Percentiles rank a stretch among this genome's conserved stretches.
Evolutionary conservation across 2,329 filamentous ascomycete genomes (phyloP).

Genomic region (Penicillium olsonii): DNA sequence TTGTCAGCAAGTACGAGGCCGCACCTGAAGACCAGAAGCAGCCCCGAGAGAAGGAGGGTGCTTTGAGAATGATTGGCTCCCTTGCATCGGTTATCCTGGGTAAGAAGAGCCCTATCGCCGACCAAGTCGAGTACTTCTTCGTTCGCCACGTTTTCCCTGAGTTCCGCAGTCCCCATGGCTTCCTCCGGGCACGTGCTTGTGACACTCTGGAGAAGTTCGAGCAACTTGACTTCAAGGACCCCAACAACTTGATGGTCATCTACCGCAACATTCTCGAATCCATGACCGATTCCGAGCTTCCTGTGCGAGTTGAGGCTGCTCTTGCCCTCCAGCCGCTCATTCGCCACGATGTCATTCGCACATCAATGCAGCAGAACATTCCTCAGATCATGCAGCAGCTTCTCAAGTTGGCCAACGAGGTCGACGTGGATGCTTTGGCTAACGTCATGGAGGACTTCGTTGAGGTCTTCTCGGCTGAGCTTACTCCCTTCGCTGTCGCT

Average conservation of each 20-base stretch:
- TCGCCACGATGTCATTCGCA: conserved; percentile 88
- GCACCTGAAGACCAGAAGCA: conserved; percentile 87
- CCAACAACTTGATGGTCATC: conserved; percentile 91
- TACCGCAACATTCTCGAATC: conserved; percentile 96
- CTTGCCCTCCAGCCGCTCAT: conserved; percentile 94
- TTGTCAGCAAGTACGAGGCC: conserved; percentile 89
- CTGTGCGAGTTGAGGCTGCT: conserved; percentile 90
- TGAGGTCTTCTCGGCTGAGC: conserved; percentile 94
- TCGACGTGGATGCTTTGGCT: conserved; percentile 92
- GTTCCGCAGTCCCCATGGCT: conserved; percentile 89
- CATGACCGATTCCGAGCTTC: conserved; percentile 91
- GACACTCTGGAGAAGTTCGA: conserved; percentile 98
- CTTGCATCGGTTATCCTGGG: conserved; percentile 90
- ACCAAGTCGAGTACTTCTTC: conserved; percentile 98
- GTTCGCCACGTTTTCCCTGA: conserved; percentile 98
- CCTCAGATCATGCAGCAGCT: conserved; percentile 99
- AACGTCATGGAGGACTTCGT: conserved; percentile 99
- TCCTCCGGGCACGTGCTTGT: conserved; percentile 89
- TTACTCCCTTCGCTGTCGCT: conserved; percentile 95
- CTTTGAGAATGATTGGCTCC: conserved; percentile 94
- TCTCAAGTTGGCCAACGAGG: conserved; percentile 94
- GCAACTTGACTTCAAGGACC: conserved; percentile 93
- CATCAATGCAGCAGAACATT: conserved; percentile 96
- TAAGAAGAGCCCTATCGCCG: conserved; percentile 97
- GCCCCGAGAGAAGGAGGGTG: conserved; percentile 93